Base-by-base conservation (phyloP, 345 rosid species). In the Populus alba region DNA sequence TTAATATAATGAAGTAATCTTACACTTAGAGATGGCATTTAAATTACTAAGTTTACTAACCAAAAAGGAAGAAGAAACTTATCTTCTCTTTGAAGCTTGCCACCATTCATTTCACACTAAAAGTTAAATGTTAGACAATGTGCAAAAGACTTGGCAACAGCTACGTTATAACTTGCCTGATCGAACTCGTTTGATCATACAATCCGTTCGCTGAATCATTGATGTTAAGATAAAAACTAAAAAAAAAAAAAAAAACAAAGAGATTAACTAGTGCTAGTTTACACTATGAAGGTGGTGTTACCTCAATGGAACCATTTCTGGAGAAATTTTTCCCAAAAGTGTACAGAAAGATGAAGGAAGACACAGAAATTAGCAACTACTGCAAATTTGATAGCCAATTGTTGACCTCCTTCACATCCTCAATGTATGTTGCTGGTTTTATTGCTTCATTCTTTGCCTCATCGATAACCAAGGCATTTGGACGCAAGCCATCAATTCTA, bases 231-330 rank as follows among this genome's bases (percentile, higher is more conserved):
- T 33, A 37, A 7, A 37, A 37, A 7, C 39, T 38, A 35, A 2
- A 37, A 35, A 67, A 18, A 18, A 27, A 27, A 27, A 27, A 4
- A 15, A 35, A 67, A 18, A 8, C 1, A 15, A 25, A 29, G 57
- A 43, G 37, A 29, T 68, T 76, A 38, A 39, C 11, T 61, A 33
- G 18, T 70, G 74, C 31, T 27, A 68, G 17, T 22, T 12, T 49
- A 37, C 47, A 43, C 0, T 74, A 45, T 33, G 70, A 81, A 91
- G 97, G 97, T 73, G 97, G 95, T 37, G 97, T 94, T 83, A 91
- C 96, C 55, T 89, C 98, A 10, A 91, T 92, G 98, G 91, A 87
- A 67, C 88, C 98, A 12, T 92, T 92, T 80, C 78, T 86, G 62
- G 71, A 83, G 84, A 87, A 82, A 70, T 90, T 90, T 78, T 93